Percentiles rank a stretch among this genome's conserved stretches.
These are phyloP conservation scores for Herpotrichia juniperi DNA, from an alignment of 2,329 filamentous ascomycete genomes.

Conservation along the genomic window DNA sequence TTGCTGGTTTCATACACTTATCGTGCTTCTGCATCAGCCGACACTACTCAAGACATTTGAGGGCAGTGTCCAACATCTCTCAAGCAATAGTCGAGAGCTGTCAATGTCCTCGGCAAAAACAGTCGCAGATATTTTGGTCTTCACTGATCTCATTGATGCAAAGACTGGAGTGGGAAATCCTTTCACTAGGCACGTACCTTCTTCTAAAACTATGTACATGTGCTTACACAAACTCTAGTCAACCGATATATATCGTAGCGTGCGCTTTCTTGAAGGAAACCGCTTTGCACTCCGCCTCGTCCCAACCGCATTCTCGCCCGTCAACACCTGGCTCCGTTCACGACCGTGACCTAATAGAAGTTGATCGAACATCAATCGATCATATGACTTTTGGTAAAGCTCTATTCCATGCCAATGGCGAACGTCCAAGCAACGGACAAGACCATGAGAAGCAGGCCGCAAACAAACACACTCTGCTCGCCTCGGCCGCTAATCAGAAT, in stretches of 20 bases:
- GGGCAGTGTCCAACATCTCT: constrained; percentile 71
- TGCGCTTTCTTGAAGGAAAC: constrained; percentile 89
- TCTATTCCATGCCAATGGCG: constrained; percentile 14
- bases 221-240: constrained; percentile 55
- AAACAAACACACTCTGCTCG: constrained; percentile 75
- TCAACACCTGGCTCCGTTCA: constrained; percentile 47
- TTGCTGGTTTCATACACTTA: constrained; percentile 87
- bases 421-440: constrained; percentile 16
- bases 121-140: constrained; percentile 85
- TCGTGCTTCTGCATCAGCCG: constrained; percentile 84
- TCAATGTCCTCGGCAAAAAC: constrained; percentile 92
- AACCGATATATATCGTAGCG: constrained; percentile 90
- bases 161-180: constrained; percentile 88
- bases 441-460: constrained; percentile 51
- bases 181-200: constrained; percentile 63
- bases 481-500: constrained; percentile 82
- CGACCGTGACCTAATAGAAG: constrained; percentile 39
- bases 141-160: constrained; percentile 83
- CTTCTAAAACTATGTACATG: background rate
- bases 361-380: constrained; percentile 39
- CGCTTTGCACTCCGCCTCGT: constrained; percentile 69
- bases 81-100: constrained; percentile 78
- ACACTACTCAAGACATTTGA: constrained; percentile 80
- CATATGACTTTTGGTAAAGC: constrained; percentile 24
- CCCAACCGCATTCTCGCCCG: constrained; percentile 67